phyloP scores from a whole-genome alignment of 257 asterid species.

The Ligustrum vulgare region DNA sequence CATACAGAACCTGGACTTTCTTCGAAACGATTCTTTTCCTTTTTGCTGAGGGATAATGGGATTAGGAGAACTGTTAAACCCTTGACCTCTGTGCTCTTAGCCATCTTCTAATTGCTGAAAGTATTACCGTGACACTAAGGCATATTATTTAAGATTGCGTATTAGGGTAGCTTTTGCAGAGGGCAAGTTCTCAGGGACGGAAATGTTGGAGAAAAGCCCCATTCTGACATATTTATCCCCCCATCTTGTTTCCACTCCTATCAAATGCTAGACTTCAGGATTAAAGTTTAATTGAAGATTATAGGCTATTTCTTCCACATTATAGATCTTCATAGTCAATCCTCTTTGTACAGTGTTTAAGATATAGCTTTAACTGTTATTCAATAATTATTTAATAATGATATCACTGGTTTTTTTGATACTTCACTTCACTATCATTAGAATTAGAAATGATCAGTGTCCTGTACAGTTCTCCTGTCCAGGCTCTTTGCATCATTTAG shows the following conservation, averaged over 20 bases:
- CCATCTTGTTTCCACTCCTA: background rate
- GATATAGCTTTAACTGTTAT: background rate
- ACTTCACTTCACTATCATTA: background rate
- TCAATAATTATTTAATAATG: background rate
- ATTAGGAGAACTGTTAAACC: background rate
- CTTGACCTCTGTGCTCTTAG: background rate
- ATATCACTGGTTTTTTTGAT: background rate
- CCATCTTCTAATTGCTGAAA: background rate
- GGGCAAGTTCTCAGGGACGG: background rate
- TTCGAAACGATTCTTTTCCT: background rate
- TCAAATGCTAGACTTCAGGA: background rate
- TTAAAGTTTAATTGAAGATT: no score
- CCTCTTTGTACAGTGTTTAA: background rate
- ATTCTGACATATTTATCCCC: background rate
- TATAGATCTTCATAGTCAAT: background rate
- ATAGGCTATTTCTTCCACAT: background rate
- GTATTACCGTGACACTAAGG: background rate
- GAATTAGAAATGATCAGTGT: background rate
- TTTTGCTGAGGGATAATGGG: background rate
- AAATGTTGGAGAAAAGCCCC: background rate
- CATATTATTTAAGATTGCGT: background rate
- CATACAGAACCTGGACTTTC: background rate
- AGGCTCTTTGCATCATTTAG: background rate
- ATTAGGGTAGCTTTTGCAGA: background rate
- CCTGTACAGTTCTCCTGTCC: background rate